phyloP scores from a whole-genome alignment of 495 filamentous ascomycete species.

The Oleoguttula mirabilis region DNA sequence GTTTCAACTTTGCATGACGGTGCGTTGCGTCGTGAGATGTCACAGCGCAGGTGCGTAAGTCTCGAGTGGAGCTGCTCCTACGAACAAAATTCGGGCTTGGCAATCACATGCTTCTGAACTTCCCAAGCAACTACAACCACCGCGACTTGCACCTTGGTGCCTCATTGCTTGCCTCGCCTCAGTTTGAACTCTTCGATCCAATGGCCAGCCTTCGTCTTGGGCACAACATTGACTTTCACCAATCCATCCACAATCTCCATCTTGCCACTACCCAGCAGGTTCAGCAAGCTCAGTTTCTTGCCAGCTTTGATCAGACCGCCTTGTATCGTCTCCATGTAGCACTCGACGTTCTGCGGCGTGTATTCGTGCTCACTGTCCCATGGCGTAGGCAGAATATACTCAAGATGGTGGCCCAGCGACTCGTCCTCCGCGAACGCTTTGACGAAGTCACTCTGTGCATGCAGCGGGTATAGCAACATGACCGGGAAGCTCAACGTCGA shows the following conservation, averaged over 20 bases:
- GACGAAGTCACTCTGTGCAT: conserved; percentile 76
- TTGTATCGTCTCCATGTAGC: conserved; percentile 69
- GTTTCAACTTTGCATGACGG: too few relatives aligned
- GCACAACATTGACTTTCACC: conserved; percentile 68
- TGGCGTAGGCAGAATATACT: conserved; percentile 68
- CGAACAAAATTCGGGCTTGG: too few relatives aligned
- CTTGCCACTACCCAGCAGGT: conserved; percentile 62
- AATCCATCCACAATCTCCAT: conserved; percentile 80
- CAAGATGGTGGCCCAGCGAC: conserved; percentile 56
- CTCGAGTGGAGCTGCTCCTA: too few relatives aligned
- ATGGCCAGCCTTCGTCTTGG: conserved; percentile 47
- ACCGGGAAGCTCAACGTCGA: conserved; percentile 63
- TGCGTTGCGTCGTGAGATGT: too few relatives aligned
- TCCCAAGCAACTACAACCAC: not conserved
- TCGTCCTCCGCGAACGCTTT: conserved; percentile 68
- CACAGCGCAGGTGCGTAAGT: too few relatives aligned
- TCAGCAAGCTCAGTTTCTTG: conserved; percentile 65
- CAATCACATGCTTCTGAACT: not conserved
- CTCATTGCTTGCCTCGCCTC: conserved; percentile 36
- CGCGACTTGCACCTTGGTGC: too few relatives aligned
- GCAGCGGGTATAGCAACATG: conserved; percentile 70
- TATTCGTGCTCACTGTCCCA: conserved; percentile 73
- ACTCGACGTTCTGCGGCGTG: conserved; percentile 53
- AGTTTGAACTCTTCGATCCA: conserved; percentile 79
- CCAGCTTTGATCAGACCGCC: conserved; percentile 83